A percentile compares a stretch with the other conserved stretches of the same genome.
phyloP scores from a whole-genome alignment of 2,329 filamentous ascomycete genomes.

The Alternaria triticimaculans region DNA sequence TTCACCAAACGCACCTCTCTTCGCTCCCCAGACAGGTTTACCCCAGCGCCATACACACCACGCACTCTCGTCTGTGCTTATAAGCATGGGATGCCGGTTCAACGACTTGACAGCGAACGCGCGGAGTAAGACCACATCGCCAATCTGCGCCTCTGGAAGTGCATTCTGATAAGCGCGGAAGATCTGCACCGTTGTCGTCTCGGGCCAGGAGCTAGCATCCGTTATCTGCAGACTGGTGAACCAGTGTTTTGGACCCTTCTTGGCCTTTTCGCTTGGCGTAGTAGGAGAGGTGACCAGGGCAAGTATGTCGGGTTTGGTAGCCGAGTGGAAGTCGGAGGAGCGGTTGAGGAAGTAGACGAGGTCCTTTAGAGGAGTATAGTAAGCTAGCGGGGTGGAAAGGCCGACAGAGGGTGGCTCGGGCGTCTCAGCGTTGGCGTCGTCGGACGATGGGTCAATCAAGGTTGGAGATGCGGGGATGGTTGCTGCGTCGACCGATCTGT shows the following conservation, averaged over 20 bases:
- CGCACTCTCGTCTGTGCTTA: conserved; percentile 52
- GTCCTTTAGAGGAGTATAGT: conserved; percentile 54
- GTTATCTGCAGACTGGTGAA: conserved; percentile 52
- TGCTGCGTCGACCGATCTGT: conserved; percentile 9
- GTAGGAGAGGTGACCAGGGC: conserved; percentile 50
- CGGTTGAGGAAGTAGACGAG: conserved; percentile 52
- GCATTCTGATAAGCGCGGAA: conserved; percentile 53
- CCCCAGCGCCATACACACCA: conserved; percentile 58
- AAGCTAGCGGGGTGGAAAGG: conserved; percentile 50
- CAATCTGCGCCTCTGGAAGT: conserved; percentile 50
- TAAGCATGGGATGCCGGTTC: conserved; percentile 44
- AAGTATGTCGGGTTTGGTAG: conserved; percentile 51
- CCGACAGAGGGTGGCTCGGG: conserved; percentile 40
- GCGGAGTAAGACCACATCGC: conserved; percentile 55
- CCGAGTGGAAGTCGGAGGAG: conserved; percentile 43
- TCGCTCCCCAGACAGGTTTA: conserved; percentile 36
- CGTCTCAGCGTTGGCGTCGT: conserved; percentile 15
- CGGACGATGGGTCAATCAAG: conserved; percentile 20
- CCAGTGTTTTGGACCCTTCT: conserved; percentile 53
- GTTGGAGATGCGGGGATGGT: conserved; percentile 14
- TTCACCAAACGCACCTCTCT: conserved; percentile 37
- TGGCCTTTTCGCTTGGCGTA: conserved; percentile 46
- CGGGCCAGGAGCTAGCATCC: conserved; percentile 44
- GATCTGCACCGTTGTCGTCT: conserved; percentile 45
- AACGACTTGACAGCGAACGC: conserved; percentile 52